Conservation (phyloP, 2,329 filamentous ascomycete species). For the Hypoxylon sp. region DNA sequence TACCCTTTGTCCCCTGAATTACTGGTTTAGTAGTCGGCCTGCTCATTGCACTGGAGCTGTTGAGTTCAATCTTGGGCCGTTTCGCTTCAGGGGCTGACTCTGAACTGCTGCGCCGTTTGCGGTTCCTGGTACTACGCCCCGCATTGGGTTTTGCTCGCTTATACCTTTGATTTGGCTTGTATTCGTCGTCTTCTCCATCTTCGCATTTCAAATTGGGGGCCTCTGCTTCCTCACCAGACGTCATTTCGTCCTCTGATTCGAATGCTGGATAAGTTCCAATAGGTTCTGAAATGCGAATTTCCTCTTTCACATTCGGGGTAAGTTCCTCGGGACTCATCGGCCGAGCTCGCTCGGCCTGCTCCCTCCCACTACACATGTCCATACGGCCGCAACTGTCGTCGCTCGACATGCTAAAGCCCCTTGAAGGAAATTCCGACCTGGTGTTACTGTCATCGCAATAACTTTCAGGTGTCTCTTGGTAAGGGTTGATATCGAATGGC, state of each 20-base stretch:
- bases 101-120: constrained; percentile 48
- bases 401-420: constrained; percentile 55
- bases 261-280: constrained; percentile 31
- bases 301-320: constrained; percentile 48
- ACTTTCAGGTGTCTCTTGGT: constrained; percentile 51
- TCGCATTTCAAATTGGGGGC: constrained; percentile 39
- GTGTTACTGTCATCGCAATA: constrained; percentile 52
- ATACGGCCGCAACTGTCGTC: constrained; percentile 49
- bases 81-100: constrained; percentile 43
- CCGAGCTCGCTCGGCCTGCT: constrained; percentile 38
- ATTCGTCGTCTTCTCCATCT: constrained; percentile 50
- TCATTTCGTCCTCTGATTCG: constrained; percentile 44
- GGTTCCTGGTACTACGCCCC: constrained; percentile 41
- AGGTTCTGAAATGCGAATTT: constrained; percentile 46
- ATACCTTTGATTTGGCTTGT: constrained; percentile 44
- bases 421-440: constrained; percentile 48
- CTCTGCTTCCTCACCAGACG: constrained; percentile 44
- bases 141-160: constrained; percentile 41
- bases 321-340: constrained; percentile 51
- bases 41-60: constrained; percentile 29
- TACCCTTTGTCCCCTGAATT: constrained; percentile 48
- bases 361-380: constrained; percentile 41
- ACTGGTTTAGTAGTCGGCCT: constrained; percentile 43
- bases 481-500: constrained; percentile 55
- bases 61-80: constrained; percentile 48